Conservation (phyloP, 23 red algal species). For the Cyanidiococcus yangmingshanensis region DNA sequence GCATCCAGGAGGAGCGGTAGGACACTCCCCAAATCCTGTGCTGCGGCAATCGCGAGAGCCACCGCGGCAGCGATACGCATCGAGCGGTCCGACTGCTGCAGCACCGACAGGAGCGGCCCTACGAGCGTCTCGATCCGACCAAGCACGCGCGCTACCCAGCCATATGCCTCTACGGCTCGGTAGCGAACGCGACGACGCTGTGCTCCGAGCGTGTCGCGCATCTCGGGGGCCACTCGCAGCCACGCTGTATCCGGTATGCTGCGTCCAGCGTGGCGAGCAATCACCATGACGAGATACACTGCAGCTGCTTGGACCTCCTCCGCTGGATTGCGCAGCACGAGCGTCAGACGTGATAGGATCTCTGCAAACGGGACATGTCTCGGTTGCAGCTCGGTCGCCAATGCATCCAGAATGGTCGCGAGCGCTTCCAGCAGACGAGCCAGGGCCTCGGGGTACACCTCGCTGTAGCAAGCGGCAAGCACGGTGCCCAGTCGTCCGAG, state of each 20-base stretch:
- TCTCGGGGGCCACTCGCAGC: conserved; percentile 83
- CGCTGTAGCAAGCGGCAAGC: conserved; percentile 75
- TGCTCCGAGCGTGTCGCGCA: conserved; percentile 80
- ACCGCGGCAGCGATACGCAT: conserved; percentile 88
- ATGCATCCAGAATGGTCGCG: conserved; percentile 42
- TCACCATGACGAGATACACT: conserved; percentile 43
- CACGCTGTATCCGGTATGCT: conserved; percentile 61
- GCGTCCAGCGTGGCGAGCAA: conserved; percentile 55
- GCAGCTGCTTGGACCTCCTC: background rate
- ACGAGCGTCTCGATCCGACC: conserved; percentile 58
- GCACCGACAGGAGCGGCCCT: conserved; percentile 55
- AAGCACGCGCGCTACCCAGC: conserved; percentile 71
- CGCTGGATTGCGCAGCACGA: conserved; percentile 54
- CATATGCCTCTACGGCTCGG: conserved; percentile 74
- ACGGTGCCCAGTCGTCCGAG: conserved; percentile 68
- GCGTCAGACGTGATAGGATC: conserved; percentile 70
- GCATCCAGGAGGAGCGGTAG: conserved; percentile 80
- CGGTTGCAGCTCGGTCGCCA: conserved; percentile 23
- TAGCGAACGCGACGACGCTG: conserved; percentile 64
- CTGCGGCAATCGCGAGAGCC: conserved; percentile 84
- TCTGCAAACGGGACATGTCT: conserved; percentile 54
- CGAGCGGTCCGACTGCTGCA: conserved; percentile 83
- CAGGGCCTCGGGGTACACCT: conserved; percentile 90
- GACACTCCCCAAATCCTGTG: conserved; percentile 57
- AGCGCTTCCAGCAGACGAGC: conserved; percentile 67